Evolutionary conservation across 2,329 filamentous ascomycete species (phyloP), one percentile per base, ranked within the genome.

Genomic region (Pseudopyrenochaeta lycopersici): DNA sequence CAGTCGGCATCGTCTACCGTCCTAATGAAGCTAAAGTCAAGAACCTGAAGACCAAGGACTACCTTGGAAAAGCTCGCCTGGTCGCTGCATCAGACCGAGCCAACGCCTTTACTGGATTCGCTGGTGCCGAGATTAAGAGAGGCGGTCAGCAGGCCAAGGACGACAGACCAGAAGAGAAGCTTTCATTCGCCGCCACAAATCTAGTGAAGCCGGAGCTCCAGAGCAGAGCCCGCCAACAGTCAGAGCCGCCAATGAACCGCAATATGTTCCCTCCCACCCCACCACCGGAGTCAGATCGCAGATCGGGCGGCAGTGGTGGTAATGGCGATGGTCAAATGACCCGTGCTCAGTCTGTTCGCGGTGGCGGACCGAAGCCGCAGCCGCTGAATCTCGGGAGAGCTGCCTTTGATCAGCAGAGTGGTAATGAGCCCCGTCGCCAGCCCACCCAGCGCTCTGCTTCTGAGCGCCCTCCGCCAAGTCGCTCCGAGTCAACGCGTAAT

Each of bases 11-110:
- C 29, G 86, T 99, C 14, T 99, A 98, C 77, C 85, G 95, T 53
- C 95, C 95, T 18, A 98, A 97, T 73, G 93, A 96, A 70, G 93
- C 95, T 60, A 99, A 99, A 78, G 95, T 99, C 63, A 96, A 96
- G 78, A 99, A 99, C 71, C 82, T 99, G 68, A 97, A 97, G 81
- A 91, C 92, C 18, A 98, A 98, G 75, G 93, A 99, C 73, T 99
- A 99, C 69, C 87, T 99, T 3, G 95, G 95, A 56, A 97, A 97
- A 77, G 92, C 95, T n/a, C 87, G 92, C 55, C 82, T 99, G 30
- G 91, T 99, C 7, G 95, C 95, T 20, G 90, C 93, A 21, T 91
- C 91, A 1, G 92, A 96, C 68, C 85, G 89, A 49, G 80, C 85
- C 60, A 94, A 93, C 76, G 89, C 88, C 21, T 95, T 91, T 67